These are phyloP conservation scores for Carpediemonas membranifera DNA, from an alignment of 78 protist genomes.

Conservation along the genomic window DNA sequence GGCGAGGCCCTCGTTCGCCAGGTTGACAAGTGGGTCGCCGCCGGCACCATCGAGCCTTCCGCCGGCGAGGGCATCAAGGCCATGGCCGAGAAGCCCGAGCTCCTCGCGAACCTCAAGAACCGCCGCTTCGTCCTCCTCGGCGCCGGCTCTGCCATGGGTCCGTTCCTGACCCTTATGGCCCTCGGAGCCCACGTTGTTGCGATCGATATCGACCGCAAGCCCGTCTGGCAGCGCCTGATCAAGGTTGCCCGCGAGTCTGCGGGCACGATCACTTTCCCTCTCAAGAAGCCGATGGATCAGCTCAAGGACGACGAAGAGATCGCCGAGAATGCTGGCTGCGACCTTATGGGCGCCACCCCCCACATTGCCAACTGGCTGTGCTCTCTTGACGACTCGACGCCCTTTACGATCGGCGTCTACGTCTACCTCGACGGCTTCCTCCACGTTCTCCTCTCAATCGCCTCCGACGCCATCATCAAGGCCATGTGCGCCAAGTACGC, in stretches of 20 bases:
- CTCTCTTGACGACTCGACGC: no score
- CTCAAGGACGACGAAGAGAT: conserved; percentile 10
- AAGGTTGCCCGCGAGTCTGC: conserved; percentile 10
- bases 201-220: conserved; percentile 19
- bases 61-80: conserved; percentile 7
- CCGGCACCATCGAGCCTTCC: conserved; percentile 44
- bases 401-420: no score
- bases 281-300: neutral
- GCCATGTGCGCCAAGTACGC: no score
- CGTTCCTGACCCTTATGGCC: conserved; percentile 28
- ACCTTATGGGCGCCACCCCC: conserved; percentile 5
- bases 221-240: conserved; percentile 39
- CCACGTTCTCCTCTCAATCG: conserved; percentile 11
- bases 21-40: conserved; percentile 41
- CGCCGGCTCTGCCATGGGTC: conserved; percentile 61
- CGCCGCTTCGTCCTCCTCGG: no score
- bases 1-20: no score
- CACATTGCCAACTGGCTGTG: neutral
- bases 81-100: no score
- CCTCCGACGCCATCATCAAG: neutral
- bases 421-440: neutral
- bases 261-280: conserved; percentile 38
- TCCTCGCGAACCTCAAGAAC: no score
- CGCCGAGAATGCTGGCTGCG: conserved; percentile 26
- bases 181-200: conserved; percentile 50